These are phyloP conservation scores for Pulveroboletus sp. DNA, from an alignment of 768 basidiomycete species.

Conservation along the genomic window DNA sequence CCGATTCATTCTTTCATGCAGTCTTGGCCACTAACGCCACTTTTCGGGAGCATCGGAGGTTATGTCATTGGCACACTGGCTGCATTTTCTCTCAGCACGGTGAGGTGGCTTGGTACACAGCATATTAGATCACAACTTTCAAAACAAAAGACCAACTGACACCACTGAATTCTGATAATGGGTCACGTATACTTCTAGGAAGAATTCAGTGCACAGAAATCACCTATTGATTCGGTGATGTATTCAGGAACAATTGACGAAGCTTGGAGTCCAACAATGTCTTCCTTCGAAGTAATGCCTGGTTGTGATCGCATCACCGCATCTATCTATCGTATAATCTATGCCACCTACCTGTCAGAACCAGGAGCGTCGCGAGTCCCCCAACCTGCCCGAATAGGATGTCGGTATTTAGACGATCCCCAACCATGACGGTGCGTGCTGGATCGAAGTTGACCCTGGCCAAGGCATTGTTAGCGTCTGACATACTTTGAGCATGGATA, in stretches of 20 bases:
- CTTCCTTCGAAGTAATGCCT: conserved; percentile 77
- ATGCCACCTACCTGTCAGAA: conserved; percentile 70
- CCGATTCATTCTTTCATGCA: conserved; percentile 28
- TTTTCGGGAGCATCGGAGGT: conserved; percentile 67
- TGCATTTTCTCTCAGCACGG: conserved; percentile 46
- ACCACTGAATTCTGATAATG: background rate
- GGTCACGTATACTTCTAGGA: conserved; percentile 1
- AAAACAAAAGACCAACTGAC: conserved; percentile 25
- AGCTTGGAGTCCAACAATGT: conserved; percentile 67
- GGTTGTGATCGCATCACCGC: background rate
- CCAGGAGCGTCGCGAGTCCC: conserved; percentile 82
- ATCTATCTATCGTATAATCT: background rate
- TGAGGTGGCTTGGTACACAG: conserved; percentile 38
- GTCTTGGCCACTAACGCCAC: conserved; percentile 82
- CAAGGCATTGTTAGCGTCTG: conserved; percentile 8
- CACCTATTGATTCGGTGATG: conserved; percentile 76
- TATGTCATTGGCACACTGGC: conserved; percentile 57
- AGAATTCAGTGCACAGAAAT: conserved; percentile 49
- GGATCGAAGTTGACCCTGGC: conserved; percentile 83
- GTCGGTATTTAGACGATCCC: conserved; percentile 93
- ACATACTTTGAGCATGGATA: background rate
- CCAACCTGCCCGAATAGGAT: conserved; percentile 89
- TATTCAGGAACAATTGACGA: conserved; percentile 77
- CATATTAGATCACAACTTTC: conserved; percentile 26
- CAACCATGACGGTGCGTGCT: conserved; percentile 86